Conservation (phyloP, 768 basidiomycete species). For the Coprinopsis marcescibilis region DNA sequence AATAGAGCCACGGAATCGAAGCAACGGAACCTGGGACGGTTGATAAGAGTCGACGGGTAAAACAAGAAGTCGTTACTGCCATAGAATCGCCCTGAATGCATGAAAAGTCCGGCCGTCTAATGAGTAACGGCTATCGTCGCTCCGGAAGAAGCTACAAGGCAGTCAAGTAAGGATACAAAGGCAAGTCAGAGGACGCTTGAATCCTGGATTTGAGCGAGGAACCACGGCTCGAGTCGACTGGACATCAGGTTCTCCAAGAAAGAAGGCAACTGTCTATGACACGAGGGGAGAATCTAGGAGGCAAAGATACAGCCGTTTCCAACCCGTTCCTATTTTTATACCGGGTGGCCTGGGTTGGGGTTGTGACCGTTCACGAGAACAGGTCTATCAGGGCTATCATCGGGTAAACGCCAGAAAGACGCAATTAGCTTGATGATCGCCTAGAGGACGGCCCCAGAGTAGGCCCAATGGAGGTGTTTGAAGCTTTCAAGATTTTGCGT, state of each 20-base stretch:
- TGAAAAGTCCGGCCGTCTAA: slow-evolving; percentile 1
- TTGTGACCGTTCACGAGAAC: neutral
- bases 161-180: neutral
- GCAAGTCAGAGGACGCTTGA: neutral
- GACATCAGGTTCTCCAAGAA: neutral
- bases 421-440: neutral
- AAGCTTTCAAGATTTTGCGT: too few species aligned
- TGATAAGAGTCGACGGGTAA: neutral
- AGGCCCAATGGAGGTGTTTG: too few species aligned
- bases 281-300: neutral
- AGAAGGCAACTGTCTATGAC: neutral
- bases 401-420: neutral
- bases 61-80: neutral
- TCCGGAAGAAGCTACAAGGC: neutral
- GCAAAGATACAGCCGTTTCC: too few species aligned
- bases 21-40: neutral
- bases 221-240: neutral
- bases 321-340: too few species aligned
- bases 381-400: neutral
- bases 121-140: neutral
- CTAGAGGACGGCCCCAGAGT: too few species aligned
- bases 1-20: neutral
- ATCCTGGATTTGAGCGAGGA: neutral
- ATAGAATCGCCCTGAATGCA: too few species aligned
- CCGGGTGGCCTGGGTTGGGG: neutral